Conservation (phyloP, 2,329 filamentous ascomycete genomes). For the Davidsoniella eucalypti region DNA sequence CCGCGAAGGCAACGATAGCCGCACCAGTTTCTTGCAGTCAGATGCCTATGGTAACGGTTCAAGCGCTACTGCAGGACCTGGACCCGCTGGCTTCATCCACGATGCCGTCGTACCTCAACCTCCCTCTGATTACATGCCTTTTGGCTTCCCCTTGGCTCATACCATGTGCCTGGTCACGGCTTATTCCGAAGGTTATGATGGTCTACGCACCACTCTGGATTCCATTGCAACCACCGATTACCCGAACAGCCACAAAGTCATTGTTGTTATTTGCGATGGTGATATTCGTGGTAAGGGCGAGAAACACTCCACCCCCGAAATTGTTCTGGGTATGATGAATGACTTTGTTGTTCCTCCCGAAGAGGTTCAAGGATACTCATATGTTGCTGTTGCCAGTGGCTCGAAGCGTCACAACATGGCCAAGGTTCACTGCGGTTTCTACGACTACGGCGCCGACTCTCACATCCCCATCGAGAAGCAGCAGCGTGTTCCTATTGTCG, state of each 20-base stretch:
- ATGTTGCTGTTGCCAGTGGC: slow-evolving; percentile 88
- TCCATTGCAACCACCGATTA: slow-evolving; percentile 97
- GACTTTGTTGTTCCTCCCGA: slow-evolving; percentile 67
- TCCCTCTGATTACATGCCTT: slow-evolving; percentile 92
- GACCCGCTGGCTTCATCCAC: slow-evolving; percentile 88
- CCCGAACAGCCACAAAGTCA: slow-evolving; percentile 95
- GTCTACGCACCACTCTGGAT: slow-evolving; percentile 83
- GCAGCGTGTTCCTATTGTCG: slow-evolving; percentile 94
- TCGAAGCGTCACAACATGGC: slow-evolving; percentile 99
- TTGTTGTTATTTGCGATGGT: slow-evolving; percentile 91
- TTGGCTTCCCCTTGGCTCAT: slow-evolving; percentile 87
- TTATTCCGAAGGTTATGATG: slow-evolving; percentile 89
- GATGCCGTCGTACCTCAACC: slow-evolving; percentile 92
- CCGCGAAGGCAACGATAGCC: slow-evolving; percentile 45
- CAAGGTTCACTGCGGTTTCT: slow-evolving; percentile 95
- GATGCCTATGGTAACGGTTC: slow-evolving; percentile 39
- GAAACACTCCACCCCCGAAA: slow-evolving; percentile 70
- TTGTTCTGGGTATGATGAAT: slow-evolving; percentile 84
- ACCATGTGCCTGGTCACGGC: slow-evolving; percentile 88
- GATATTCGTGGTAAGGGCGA: slow-evolving; percentile 95
- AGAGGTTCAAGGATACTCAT: slow-evolving; percentile 80
- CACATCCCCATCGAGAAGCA: slow-evolving; percentile 71
- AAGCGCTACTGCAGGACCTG: slow-evolving; percentile 48
- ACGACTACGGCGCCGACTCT: slow-evolving; percentile 79
- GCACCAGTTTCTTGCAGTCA: slow-evolving; percentile 46